Evolutionary conservation across 129 eudicot species (phyloP), one percentile per base, ranked within the genome.

Genomic region (Arctium minus): DNA sequence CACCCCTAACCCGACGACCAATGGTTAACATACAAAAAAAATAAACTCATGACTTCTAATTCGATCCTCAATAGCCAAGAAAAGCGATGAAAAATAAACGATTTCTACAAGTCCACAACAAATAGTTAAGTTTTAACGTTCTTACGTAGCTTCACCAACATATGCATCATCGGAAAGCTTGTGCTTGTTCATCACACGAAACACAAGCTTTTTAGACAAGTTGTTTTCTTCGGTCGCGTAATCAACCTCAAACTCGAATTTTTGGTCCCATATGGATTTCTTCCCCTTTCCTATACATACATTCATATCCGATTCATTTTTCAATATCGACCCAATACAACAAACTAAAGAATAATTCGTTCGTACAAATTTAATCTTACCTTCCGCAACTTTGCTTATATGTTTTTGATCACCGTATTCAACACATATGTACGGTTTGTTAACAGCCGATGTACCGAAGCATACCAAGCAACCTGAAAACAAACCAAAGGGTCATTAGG

Each of bases 141-240:
- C 87, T 78, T 82, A 87, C 88, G 81, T 84, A 22, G 90, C 85
- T 77, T 84, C 81, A 48, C 90, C 90, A 38, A 87, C 85, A 65
- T 74, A 71, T 15, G 32, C 81, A 56, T 87, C 82, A 39, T 80
- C 85, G 5, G 88, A 87, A 56, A 83, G 77, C 33, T 87, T 77
- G 35, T 84, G 90, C 67, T 84, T 84, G 75, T 84, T 85, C 90
- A 87, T 87, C 64, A 87, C 80, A 10, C 68, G 83, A 75, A 87
- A 42, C 70, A 76, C 81, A 29, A 87, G 81, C 60, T 84, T 87
- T 73, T 32, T 1, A 15, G 15, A 67, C 8, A 56, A 69, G 48
- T 46, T 65, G 31, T 72, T 74, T 77, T 72, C 77, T 27, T 84
- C 85, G 1, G 4, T 11, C 0, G 86, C 48, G 31, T 60, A n/a